Evolutionary conservation across 2,329 filamentous ascomycete genomes (phyloP).

Genomic region (Hirsutella rhossiliensis): DNA sequence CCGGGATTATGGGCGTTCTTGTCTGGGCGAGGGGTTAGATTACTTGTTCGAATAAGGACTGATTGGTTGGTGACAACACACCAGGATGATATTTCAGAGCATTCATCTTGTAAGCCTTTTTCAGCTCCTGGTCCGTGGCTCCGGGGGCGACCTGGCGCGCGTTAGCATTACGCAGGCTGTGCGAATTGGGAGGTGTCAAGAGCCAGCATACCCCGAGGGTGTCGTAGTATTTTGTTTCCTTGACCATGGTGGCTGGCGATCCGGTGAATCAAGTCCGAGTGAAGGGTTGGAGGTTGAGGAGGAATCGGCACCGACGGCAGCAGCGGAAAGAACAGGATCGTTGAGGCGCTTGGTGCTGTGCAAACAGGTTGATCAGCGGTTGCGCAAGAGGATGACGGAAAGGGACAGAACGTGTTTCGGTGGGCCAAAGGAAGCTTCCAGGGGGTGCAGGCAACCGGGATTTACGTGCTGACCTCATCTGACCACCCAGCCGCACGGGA

Average conservation of each 20-base stretch:
- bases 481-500: neutral
- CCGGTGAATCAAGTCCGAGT: constrained; percentile 2
- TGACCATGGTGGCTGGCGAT: constrained; percentile 49
- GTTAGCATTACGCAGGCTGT: constrained; percentile 7
- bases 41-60: neutral
- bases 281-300: constrained; percentile 3
- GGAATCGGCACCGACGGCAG: constrained; percentile 3
- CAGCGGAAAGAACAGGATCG: neutral
- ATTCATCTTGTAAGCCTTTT: constrained; percentile 78
- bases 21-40: constrained; percentile 40
- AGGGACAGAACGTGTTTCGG: neutral
- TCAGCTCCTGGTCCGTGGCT: constrained; percentile 76
- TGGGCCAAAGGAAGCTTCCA: constrained; percentile 3
- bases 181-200: neutral
- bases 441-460: neutral
- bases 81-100: constrained; percentile 78
- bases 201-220: constrained; percentile 53
- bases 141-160: constrained; percentile 56
- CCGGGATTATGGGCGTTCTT: constrained; percentile 93
- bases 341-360: neutral
- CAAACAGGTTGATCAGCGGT: neutral
- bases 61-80: constrained; percentile 26
- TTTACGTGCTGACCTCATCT: neutral
- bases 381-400: neutral
- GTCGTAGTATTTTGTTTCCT: constrained; percentile 71